Base-by-base conservation (phyloP, 768 basidiomycete genomes). In the Leccinum sublutescens region DNA sequence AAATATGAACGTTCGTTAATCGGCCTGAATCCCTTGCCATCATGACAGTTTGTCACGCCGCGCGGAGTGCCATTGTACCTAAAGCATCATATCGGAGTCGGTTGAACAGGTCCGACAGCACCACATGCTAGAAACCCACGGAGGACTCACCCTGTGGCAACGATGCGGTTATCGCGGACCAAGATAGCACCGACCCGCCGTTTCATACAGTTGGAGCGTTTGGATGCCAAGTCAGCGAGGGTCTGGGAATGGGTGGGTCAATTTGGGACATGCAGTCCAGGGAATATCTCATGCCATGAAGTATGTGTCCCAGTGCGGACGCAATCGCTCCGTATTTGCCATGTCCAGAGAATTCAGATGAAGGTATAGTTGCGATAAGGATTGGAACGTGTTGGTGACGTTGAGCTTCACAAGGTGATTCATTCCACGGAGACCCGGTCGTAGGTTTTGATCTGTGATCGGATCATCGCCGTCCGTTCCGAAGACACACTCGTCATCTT, bases 1-100 rank as follows among this genome's bases (percentile, higher is more conserved):
- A 81, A 67, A 5, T 78, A 79, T 17, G 34, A 50, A 29, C 14
- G 10, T 14, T 15, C 34, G 27, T 36, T 4, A 33, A 48, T n/a
- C 4, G 11, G 31, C 9, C 19, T 8, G 51, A 9, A 54, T 25
- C 21, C 17, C 61, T 59, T 45, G 54, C 72, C 72, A 38, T 73
- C 74, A n/a, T 83, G 82, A 71, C 97, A 99, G 70, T 99, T 99
- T 40, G 65, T 80, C 50, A 97, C 77, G 1, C 95, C 94, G 8
- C 95, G 84, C 4, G 97, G 92, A 0, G 97, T 98, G 4, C 97
- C 97, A 66, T 99, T 99, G 76, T 99, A 98, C 21, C 91, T 93
- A 61, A 29, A 50, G 50, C n/a, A 61, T 17, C 43, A 45, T 7
- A 23, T 45, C 50, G 10, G 31, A 33, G 31, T 33, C 31, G 48